These are phyloP conservation scores for Dipteronia dyeriana DNA, from an alignment of 345 rosid species.

Conservation along the genomic window DNA sequence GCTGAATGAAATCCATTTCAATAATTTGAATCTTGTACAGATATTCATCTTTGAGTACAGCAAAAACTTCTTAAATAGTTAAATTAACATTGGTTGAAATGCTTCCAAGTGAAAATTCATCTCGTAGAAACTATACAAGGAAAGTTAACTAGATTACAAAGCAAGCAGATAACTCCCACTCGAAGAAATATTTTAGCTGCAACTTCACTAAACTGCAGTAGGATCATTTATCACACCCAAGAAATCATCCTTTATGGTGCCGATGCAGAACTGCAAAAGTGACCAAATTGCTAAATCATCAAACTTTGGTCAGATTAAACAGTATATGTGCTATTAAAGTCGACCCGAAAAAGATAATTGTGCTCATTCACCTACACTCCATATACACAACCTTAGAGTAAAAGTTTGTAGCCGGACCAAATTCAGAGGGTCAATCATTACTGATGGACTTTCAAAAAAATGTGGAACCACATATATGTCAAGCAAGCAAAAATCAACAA, in stretches of 20 bases:
- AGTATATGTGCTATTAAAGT: too few relatives aligned
- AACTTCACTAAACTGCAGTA: constrained; percentile 44
- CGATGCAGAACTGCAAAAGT: constrained; percentile 82
- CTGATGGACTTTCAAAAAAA: too few relatives aligned
- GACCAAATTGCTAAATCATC: not conserved
- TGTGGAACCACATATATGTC: not conserved
- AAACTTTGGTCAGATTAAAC: not conserved
- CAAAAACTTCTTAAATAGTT: not conserved
- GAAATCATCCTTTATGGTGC: constrained; percentile 92
- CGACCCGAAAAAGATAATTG: not conserved
- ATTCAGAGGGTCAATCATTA: not conserved
- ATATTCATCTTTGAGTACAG: not conserved
- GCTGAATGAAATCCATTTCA: not conserved
- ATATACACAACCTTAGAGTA: too few relatives aligned
- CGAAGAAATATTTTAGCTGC: not conserved
- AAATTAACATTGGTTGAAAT: not conserved
- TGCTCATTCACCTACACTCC: not conserved
- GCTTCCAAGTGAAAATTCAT: not conserved
- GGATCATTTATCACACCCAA: constrained; percentile 95
- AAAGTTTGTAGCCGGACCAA: not conserved
- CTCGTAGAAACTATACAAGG: not conserved
- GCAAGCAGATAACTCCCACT: not conserved
- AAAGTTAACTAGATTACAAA: not conserved
- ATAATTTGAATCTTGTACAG: not conserved
- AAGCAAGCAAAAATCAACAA: not conserved